Conservation (phyloP, 2,329 filamentous ascomycete species). For the Beauveria rudraprayagi region DNA sequence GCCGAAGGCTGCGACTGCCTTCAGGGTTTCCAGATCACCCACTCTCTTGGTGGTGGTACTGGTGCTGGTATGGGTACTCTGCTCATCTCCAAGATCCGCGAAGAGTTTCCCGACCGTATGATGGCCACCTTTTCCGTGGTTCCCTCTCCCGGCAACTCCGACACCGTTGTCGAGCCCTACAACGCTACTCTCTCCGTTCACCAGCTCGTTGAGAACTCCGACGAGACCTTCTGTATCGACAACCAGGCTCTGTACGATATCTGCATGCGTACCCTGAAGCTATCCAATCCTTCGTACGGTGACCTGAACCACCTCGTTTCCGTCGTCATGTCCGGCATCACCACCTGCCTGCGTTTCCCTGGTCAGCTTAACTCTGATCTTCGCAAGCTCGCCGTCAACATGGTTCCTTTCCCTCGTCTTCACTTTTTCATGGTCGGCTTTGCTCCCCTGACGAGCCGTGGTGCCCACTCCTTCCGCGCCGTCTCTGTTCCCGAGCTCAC, state of each 20-base stretch:
- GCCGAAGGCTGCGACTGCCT: conserved; percentile 99
- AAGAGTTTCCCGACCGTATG: conserved; percentile 99
- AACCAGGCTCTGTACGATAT: conserved; percentile 99
- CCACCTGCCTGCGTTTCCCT: conserved; percentile 97
- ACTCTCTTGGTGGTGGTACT: conserved; percentile 99
- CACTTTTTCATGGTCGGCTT: conserved; percentile 99
- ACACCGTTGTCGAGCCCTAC: conserved; percentile 99
- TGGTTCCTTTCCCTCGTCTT: conserved; percentile 99
- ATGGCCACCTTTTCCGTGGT: conserved; percentile 99
- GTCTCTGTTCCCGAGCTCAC: conserved; percentile 97
- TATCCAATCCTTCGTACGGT: conserved; percentile 95
- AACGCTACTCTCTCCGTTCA: conserved; percentile 98
- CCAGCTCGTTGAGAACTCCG: conserved; percentile 99
- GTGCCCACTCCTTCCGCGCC: conserved; percentile 89
- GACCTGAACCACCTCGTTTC: conserved; percentile 99
- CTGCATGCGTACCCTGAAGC: conserved; percentile 99
- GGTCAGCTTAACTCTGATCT: conserved; percentile 99
- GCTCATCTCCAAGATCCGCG: conserved; percentile 99
- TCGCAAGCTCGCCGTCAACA: conserved; percentile 99
- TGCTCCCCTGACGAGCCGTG: conserved; percentile 84
- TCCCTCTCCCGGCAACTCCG: conserved; percentile 97
- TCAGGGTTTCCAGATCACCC: conserved; percentile 99
- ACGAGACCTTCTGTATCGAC: conserved; percentile 99
- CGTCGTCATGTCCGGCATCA: conserved; percentile 98
- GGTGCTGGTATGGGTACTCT: conserved; percentile 99